Conservation (phyloP, 2,329 filamentous ascomycete species). For the Chaetomium sp. region DNA sequence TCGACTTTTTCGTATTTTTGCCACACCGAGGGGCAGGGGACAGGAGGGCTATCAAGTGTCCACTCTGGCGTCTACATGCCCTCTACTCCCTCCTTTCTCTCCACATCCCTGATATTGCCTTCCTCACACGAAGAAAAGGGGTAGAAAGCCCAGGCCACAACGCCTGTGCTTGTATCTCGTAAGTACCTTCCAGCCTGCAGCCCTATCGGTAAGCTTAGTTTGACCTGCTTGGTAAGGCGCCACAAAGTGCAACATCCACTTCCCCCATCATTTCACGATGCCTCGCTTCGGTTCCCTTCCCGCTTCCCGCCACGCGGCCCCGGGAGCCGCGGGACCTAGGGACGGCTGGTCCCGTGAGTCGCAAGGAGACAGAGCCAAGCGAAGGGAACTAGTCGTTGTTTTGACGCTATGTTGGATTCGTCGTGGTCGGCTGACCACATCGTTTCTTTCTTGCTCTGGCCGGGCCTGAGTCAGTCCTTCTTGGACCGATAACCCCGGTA, state of each 20-base stretch:
- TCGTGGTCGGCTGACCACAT: no score
- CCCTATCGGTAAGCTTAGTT: neutral
- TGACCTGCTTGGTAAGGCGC: no score
- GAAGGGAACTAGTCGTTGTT: no score
- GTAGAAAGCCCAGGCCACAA: no score
- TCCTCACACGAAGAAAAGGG: no score
- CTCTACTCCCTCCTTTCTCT: no score
- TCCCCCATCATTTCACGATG: slow-evolving; percentile 4
- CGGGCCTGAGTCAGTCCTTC: neutral
- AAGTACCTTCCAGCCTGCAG: slow-evolving; percentile 5
- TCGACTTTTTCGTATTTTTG: slow-evolving; percentile 2
- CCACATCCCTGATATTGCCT: no score
- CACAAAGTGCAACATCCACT: neutral
- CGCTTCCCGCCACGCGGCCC: neutral
- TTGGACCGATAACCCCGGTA: neutral
- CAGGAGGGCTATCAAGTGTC: no score
- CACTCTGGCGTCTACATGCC: no score
- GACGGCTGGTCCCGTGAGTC: neutral
- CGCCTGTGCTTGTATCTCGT: no score
- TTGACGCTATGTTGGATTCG: no score
- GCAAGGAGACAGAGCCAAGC: neutral
- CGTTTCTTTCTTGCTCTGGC: no score
- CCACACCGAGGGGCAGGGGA: slow-evolving; percentile 6
- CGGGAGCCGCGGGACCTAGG: neutral
- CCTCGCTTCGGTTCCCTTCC: slow-evolving; percentile 1